Percentiles rank a stretch among this genome's conserved stretches.
Evolutionary conservation across 1,284 basidiomycete genomes (phyloP).

Genomic region (Malassezia nana): DNA sequence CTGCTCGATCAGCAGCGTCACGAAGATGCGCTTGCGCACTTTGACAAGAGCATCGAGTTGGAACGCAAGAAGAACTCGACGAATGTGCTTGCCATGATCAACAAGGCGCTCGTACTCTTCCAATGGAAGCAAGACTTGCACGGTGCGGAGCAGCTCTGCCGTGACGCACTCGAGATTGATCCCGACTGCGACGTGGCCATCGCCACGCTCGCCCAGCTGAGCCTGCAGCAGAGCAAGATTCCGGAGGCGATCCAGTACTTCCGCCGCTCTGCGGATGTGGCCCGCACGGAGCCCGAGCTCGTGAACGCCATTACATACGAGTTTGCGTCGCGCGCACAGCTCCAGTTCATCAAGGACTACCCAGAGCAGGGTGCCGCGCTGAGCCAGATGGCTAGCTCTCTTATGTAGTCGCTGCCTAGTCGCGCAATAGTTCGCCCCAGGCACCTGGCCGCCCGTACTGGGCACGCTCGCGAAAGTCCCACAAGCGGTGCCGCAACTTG

Average conservation of each 20-base stretch:
- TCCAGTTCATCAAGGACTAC: slow-evolving; percentile 42
- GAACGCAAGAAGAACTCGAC: slow-evolving; percentile 54
- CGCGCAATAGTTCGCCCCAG: slow-evolving; percentile 8
- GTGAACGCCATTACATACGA: slow-evolving; percentile 78
- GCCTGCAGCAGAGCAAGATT: slow-evolving; percentile 81
- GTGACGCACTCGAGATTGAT: slow-evolving; percentile 71
- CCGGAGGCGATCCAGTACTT: slow-evolving; percentile 80
- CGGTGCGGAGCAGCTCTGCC: slow-evolving; percentile 72
- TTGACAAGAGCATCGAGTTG: slow-evolving; percentile 81
- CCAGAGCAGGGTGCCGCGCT: slow-evolving; percentile 41
- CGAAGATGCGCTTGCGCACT: slow-evolving; percentile 84
- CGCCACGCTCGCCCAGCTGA: slow-evolving; percentile 86
- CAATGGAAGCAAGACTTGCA: slow-evolving; percentile 87
- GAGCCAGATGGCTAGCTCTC: slow-evolving; percentile 36
- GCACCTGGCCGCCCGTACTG: slow-evolving; percentile 7
- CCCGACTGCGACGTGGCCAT: slow-evolving; percentile 92
- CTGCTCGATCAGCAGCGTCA: slow-evolving; percentile 84
- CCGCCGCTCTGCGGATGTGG: slow-evolving; percentile 69
- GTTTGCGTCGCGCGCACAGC: slow-evolving; percentile 51
- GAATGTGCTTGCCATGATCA: slow-evolving; percentile 64
- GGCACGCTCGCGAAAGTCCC: slow-evolving; percentile 35
- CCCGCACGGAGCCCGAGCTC: slow-evolving; percentile 82
- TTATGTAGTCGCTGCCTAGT: slow-evolving; percentile 14
- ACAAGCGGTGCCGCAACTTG: slow-evolving; percentile 32
- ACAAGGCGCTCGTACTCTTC: slow-evolving; percentile 90